These are phyloP conservation scores for Pelargonium cotyledonis DNA, from an alignment of 441 rosid species.

Conservation along the genomic window DNA sequence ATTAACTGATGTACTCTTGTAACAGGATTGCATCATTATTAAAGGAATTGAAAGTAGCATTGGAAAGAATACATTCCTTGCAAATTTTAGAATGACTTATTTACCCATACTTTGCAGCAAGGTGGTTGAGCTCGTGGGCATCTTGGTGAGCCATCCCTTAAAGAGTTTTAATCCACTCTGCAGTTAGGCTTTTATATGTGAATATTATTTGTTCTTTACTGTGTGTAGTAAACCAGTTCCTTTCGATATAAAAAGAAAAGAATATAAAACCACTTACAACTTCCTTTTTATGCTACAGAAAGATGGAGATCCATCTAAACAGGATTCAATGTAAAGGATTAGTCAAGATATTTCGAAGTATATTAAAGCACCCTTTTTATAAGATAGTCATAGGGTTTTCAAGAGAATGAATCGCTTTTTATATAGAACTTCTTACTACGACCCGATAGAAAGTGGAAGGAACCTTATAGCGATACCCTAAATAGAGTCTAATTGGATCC, in stretches of 20 bases:
- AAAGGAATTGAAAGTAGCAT: conserved; percentile 87
- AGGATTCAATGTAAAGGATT: conserved; percentile 32
- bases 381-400: too few relatives aligned
- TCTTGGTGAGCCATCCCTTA: conserved; percentile 56
- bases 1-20: conserved; percentile 21
- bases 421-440: too few relatives aligned
- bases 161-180: conserved; percentile 3
- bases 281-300: conserved; percentile 52
- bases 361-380: too few relatives aligned
- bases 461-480: too few relatives aligned
- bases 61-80: conserved; percentile 69
- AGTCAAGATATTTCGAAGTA: too few relatives aligned
- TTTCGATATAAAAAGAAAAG: background rate
- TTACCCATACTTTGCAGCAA: conserved; percentile 69
- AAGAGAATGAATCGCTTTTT: too few relatives aligned
- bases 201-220: background rate
- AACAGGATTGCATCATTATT: conserved; percentile 76
- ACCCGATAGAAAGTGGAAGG: too few relatives aligned
- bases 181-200: background rate
- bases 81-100: conserved; percentile 81
- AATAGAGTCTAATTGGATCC: too few relatives aligned
- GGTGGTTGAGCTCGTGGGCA: conserved; percentile 79
- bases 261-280: conserved; percentile 1
- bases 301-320: conserved; percentile 71
- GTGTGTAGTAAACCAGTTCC: background rate